phyloP scores from a whole-genome alignment of 2,329 filamentous ascomycete species.

The Ophiostoma piceae region DNA sequence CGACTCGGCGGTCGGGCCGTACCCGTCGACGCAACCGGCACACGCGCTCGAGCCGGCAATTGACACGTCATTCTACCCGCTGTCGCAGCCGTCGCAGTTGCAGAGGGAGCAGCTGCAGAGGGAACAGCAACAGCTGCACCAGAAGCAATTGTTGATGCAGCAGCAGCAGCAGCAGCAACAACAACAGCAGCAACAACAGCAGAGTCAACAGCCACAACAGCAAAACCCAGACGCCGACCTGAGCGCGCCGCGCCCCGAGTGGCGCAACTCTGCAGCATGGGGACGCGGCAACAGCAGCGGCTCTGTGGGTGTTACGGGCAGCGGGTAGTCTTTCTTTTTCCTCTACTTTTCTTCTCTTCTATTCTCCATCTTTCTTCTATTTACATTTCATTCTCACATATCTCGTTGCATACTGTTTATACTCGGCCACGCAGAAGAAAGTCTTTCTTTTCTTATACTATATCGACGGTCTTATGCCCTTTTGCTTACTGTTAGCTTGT shows the following conservation, averaged over 20 bases:
- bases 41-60: slow-evolving; percentile 40
- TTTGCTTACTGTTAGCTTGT: slow-evolving; percentile 11
- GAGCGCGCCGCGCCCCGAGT: slow-evolving; percentile 45
- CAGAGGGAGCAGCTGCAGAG: slow-evolving; percentile 1
- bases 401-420: not conserved
- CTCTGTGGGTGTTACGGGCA: slow-evolving; percentile 46
- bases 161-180: slow-evolving; percentile 2
- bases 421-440: not conserved
- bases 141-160: not conserved
- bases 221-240: not conserved
- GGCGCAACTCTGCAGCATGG: slow-evolving; percentile 54
- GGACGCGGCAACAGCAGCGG: slow-evolving; percentile 46
- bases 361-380: not conserved
- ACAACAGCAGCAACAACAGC: slow-evolving; percentile 23
- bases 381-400: not conserved
- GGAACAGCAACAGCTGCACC: not conserved
- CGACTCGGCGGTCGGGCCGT: slow-evolving; percentile 37
- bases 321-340: slow-evolving; percentile 32
- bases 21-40: slow-evolving; percentile 33
- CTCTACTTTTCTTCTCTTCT: not conserved
- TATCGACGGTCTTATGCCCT: not conserved
- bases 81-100: slow-evolving; percentile 27
- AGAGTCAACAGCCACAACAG: not conserved
- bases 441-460: not conserved
- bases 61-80: slow-evolving; percentile 37